Percentiles rank a stretch among this genome's conserved stretches.
These are phyloP conservation scores for Solanum tarijense DNA, from an alignment of 257 asterid species.

Conservation along the genomic window DNA sequence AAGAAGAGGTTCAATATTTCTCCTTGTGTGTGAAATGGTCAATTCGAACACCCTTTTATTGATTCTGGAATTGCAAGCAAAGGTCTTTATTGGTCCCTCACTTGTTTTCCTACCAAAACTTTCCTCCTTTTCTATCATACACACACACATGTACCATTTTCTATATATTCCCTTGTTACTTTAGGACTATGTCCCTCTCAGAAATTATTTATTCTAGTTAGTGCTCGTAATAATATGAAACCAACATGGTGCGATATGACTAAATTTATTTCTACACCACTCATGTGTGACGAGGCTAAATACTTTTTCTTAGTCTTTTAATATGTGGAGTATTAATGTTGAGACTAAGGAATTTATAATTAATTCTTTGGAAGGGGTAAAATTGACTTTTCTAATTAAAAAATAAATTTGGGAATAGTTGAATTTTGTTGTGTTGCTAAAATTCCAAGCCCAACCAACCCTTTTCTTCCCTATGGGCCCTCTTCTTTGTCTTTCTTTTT, in stretches of 20 bases:
- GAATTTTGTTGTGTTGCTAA: neutral
- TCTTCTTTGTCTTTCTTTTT: neutral
- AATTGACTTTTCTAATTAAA: neutral
- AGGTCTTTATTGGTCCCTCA: constrained; percentile 8
- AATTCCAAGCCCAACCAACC: neutral
- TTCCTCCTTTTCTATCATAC: neutral
- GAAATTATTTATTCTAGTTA: neutral
- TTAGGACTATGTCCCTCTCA: neutral
- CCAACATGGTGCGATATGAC: neutral
- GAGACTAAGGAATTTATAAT: neutral
- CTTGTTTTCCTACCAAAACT: neutral
- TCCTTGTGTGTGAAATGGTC: constrained; percentile 8
- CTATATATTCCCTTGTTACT: neutral
- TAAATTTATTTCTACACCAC: neutral
- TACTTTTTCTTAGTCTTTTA: neutral
- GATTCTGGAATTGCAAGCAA: constrained; percentile 29
- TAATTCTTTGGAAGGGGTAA: neutral
- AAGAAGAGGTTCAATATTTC: neutral
- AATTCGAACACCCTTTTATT: neutral
- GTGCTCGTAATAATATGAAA: neutral
- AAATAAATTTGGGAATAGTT: neutral
- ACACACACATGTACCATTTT: neutral
- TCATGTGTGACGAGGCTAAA: neutral
- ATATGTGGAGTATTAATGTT: neutral
- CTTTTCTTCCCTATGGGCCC: neutral